Conservation (phyloP, 257 asterid species). For the Solanum phureja region DNA sequence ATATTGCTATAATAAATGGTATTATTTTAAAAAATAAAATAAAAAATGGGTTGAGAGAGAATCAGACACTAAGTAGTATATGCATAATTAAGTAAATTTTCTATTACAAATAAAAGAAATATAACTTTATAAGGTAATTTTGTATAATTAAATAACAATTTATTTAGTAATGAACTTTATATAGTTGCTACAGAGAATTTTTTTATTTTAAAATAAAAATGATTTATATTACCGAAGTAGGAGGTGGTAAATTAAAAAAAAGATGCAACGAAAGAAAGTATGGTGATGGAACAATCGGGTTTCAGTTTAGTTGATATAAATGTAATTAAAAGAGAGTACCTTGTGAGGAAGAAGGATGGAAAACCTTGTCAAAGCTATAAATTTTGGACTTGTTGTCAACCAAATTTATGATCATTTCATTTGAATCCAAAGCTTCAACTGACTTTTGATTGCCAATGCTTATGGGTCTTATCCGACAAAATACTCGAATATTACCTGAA, state of each 20-base stretch:
- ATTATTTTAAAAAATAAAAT: no score
- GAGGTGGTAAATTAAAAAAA: not conserved
- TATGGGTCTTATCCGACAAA: slow-evolving; percentile 4
- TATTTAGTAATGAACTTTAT: not conserved
- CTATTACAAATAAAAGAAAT: not conserved
- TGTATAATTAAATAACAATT: not conserved
- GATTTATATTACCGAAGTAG: not conserved
- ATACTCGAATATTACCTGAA: slow-evolving; percentile 9
- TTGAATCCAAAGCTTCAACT: not conserved
- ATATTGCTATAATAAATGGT: not conserved
- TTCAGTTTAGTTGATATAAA: not conserved
- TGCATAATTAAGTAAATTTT: not conserved
- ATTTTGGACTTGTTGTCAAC: slow-evolving; percentile 1
- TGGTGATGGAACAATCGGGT: not conserved
- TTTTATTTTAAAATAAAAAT: not conserved
- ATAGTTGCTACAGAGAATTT: not conserved
- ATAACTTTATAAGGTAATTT: not conserved
- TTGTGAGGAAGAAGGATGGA: slow-evolving; percentile 4
- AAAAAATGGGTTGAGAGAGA: not conserved
- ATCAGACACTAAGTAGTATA: not conserved
- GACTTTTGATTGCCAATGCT: not conserved
- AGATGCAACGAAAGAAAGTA: not conserved
- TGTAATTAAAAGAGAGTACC: not conserved
- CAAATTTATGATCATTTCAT: not conserved
- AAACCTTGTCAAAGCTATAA: slow-evolving; percentile 9